Conservation (phyloP, 2,329 filamentous ascomycete genomes). For the Graphilbum fragrans region DNA sequence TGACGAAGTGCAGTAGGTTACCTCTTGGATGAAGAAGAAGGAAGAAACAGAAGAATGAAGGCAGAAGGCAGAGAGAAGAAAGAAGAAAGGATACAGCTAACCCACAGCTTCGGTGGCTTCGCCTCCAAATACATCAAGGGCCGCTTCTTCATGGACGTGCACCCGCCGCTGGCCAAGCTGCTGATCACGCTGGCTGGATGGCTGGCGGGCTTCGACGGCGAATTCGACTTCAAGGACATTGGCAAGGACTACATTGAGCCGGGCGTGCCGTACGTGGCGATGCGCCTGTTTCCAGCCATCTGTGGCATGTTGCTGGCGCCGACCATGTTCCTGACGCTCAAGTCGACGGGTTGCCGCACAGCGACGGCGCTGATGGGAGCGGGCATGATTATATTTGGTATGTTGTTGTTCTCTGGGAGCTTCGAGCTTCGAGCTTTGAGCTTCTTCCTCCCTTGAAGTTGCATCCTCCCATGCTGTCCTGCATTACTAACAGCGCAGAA, state of each 20-base stretch:
- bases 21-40: constrained; percentile 1
- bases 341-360: constrained; percentile 79
- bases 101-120: constrained; percentile 92
- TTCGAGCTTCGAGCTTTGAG: neutral
- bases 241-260: constrained; percentile 97
- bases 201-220: constrained; percentile 86
- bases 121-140: constrained; percentile 99
- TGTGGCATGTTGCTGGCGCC: constrained; percentile 82
- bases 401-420: constrained; percentile 23
- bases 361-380: constrained; percentile 75
- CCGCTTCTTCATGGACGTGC: constrained; percentile 99
- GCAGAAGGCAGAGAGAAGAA: no score
- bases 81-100: no score
- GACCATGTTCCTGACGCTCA: constrained; percentile 88
- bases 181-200: constrained; percentile 91
- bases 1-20: constrained; percentile 91
- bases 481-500: constrained; percentile 38
- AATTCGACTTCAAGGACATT: constrained; percentile 99
- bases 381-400: constrained; percentile 82
- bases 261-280: constrained; percentile 89
- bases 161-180: constrained; percentile 91
- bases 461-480: neutral
- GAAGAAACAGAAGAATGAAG: no score
- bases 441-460: neutral
- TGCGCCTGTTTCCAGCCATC: constrained; percentile 86